Evolutionary conservation across 2,329 filamentous ascomycete species (phyloP), one percentile per base, ranked within the genome.

Genomic region (Aspergillus glaucus): DNA sequence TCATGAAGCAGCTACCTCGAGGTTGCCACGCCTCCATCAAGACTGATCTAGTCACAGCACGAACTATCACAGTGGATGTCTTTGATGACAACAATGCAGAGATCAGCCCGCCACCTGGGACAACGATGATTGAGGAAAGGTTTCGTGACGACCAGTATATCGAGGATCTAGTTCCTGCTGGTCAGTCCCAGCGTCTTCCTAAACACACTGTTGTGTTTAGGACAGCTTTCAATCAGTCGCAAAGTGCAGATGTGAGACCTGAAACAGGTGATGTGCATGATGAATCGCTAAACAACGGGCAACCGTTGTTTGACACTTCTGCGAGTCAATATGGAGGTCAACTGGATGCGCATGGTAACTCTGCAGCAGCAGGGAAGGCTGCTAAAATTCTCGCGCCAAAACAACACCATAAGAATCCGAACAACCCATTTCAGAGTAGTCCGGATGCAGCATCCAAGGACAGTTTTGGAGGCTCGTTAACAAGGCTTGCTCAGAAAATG

Each of bases 91-190:
- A 71, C 28, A 67, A 58, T 44, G 62, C 69, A 19, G 67, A 74
- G 42, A 71, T 75, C 41, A 60, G 64, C 37, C 63, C 73, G 24
- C 73, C 73, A 12, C 73, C 72, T 14, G 73, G 73, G 4, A 74
- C 71, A 1, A 69, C 68, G 48, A 67, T 75, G 61, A 57, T 75
- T 37, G 70, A 71, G 46, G 72, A 75, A 57, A 64, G 64, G 26
- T 68, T 73, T 42, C 53, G 78, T 75, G 53, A 79, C 73, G 51
- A 81, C 75, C 58, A 79, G 28, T 50, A 50, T 44, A 51, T 42
- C n/a, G 49, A 43, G 67, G 58, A 68, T 65, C 5, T 8, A 26
- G 24, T 8, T 7, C 8, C n/a, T 4, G 37, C 75, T 61, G 14
- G 75, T 70, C 28, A 68, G 64, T 19, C 66, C 74, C 28, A 56